Evolutionary conservation across 2,329 filamentous ascomycete species (phyloP), one percentile per base, ranked within the genome.

Genomic region (Tolypocladium capitatum): DNA sequence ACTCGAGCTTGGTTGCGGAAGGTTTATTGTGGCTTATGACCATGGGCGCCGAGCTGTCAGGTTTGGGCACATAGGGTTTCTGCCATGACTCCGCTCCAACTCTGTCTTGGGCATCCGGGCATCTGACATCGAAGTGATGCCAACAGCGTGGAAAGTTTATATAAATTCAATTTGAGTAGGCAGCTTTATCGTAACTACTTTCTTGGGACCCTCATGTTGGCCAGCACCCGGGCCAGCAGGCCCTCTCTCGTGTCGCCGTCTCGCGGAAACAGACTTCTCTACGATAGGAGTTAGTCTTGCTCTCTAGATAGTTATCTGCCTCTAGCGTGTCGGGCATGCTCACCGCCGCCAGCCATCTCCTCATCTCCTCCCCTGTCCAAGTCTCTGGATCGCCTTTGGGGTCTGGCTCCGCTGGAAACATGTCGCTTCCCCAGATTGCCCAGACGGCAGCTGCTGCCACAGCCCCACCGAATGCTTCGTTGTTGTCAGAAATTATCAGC

Each of bases 321-420:
- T 18, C 16, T 11, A 43, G 24, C 47, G 8, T 11, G 14, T 16
- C 28, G 18, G 27, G 16, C 16, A 10, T 16, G 72, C 83, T 67
- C 75, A 95, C 91, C 57, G 77, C 78, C 42, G 80, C 79, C 45
- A 97, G 70, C 89, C 90, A 97, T 58, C 82, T 73, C 51, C 80
- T 75, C 65, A 94, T 72, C 59, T 97, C 87, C 43, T 88, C 83
- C 48, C 75, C 72, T 0, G 86, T 88, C 91, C 91, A 97, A 10
- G 60, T 63, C 36, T 72, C 68, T 36, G 70, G 79, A 70, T 87
- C 76, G 51, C 89, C 89, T 28, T 71, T 86, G n/a, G 90, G 88
- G 61, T 95, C 89, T 43, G 72, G 51, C 54, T 81, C 71, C 4
- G 76, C 65, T 1, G 90, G 90, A 58, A 96, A 94, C 59, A 96